These are phyloP conservation scores for Populus simonii DNA, from an alignment of 345 rosid genomes.

Conservation along the genomic window DNA sequence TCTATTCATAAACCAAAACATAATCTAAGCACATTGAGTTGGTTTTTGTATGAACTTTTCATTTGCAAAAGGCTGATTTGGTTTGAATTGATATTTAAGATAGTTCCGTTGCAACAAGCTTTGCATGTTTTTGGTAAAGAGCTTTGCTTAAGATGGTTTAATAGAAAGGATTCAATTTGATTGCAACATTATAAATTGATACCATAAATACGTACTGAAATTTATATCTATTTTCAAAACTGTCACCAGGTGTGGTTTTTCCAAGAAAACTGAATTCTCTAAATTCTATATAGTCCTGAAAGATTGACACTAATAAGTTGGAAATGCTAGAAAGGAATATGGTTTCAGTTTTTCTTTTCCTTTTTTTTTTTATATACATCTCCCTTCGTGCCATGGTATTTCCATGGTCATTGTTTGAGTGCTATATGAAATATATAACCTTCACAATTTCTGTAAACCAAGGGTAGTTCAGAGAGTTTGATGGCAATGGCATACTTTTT, in stretches of 20 bases:
- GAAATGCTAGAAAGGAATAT: neutral
- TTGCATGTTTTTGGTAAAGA: neutral
- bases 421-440: neutral
- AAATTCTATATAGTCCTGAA: neutral
- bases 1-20: neutral
- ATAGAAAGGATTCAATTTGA: neutral
- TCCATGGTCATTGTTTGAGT: constrained; percentile 1
- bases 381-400: neutral
- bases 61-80: neutral
- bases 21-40: neutral
- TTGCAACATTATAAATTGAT: neutral
- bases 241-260: neutral
- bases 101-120: neutral
- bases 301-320: neutral
- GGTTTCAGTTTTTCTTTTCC: neutral
- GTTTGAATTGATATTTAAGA: neutral
- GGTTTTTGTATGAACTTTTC: neutral
- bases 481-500: constrained; percentile 17
- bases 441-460: constrained; percentile 1
- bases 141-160: neutral
- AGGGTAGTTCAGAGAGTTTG: constrained; percentile 15
- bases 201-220: neutral
- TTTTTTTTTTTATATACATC: too few species aligned
- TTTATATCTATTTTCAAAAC: too few species aligned
- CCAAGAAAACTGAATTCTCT: neutral